These are phyloP conservation scores for Colletotrichum falcatum DNA, from an alignment of 2,329 filamentous ascomycete genomes.

Conservation along the genomic window DNA sequence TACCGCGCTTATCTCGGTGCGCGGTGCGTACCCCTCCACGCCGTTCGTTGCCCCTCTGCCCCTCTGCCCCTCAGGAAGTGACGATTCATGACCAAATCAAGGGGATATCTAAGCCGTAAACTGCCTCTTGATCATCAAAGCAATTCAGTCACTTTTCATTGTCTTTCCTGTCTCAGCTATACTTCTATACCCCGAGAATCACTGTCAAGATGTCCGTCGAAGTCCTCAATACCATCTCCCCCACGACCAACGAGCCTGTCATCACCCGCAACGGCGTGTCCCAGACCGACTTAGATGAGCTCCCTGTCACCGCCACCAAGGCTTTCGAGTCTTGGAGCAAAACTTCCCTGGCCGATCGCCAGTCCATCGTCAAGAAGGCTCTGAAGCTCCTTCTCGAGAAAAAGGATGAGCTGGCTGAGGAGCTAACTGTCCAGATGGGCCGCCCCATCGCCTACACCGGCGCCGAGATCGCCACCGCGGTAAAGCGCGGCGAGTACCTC, in stretches of 20 bases:
- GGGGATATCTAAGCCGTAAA: constrained; percentile 31
- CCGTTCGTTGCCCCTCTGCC: too few relatives aligned
- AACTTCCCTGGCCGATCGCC: constrained; percentile 79
- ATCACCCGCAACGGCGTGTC: constrained; percentile 82
- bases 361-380: constrained; percentile 84
- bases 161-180: neutral
- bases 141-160: neutral
- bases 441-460: constrained; percentile 88
- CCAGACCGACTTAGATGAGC: constrained; percentile 73
- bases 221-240: constrained; percentile 84
- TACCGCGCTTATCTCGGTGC: constrained; percentile 18
- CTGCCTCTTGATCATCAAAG: constrained; percentile 21
- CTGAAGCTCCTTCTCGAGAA: constrained; percentile 76
- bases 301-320: constrained; percentile 78
- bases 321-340: constrained; percentile 83
- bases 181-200: neutral
- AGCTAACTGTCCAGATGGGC: constrained; percentile 95
- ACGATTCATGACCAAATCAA: constrained; percentile 33
- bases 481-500: constrained; percentile 87
- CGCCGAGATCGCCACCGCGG: constrained; percentile 86
- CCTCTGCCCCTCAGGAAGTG: constrained; percentile 40
- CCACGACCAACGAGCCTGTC: constrained; percentile 87
- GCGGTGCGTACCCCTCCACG: constrained; percentile 21
- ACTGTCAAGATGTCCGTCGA: constrained; percentile 69
- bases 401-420: constrained; percentile 83